Percentiles rank a stretch among this genome's conserved stretches.
These are phyloP conservation scores for Echria macrotheca DNA, from an alignment of 495 filamentous ascomycete genomes.

Conservation along the genomic window DNA sequence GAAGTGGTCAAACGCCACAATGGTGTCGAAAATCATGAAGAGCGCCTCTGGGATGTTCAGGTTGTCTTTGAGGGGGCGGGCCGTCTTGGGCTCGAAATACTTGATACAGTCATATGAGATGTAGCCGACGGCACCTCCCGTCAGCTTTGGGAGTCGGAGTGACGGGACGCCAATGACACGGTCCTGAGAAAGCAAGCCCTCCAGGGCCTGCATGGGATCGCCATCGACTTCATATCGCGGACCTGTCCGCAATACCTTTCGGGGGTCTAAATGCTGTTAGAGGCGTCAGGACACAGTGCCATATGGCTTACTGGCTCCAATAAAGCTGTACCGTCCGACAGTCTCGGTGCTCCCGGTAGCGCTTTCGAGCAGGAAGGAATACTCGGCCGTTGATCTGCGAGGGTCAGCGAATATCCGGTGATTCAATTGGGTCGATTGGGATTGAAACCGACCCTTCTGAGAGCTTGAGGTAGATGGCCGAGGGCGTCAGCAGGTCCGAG, in stretches of 20 bases:
- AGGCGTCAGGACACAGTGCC: background rate
- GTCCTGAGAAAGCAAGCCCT: slow-evolving; percentile 70
- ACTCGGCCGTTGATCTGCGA: slow-evolving; percentile 59
- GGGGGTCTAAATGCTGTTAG: slow-evolving; percentile 40
- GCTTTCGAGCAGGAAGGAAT: slow-evolving; percentile 89
- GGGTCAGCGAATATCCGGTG: background rate
- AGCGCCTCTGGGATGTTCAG: slow-evolving; percentile 84
- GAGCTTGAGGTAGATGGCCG: slow-evolving; percentile 88
- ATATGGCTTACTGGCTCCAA: slow-evolving; percentile 61
- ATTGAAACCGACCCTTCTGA: slow-evolving; percentile 21
- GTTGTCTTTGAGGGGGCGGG: slow-evolving; percentile 78
- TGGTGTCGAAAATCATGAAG: slow-evolving; percentile 97
- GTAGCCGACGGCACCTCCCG: slow-evolving; percentile 91
- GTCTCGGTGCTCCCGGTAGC: slow-evolving; percentile 89
- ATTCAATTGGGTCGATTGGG: slow-evolving; percentile 7
- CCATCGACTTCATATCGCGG: slow-evolving; percentile 74
- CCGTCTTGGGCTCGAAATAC: slow-evolving; percentile 95
- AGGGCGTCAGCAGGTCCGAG: slow-evolving; percentile 87
- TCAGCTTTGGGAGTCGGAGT: slow-evolving; percentile 73
- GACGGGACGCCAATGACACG: slow-evolving; percentile 76
- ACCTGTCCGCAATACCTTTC: slow-evolving; percentile 82
- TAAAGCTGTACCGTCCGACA: slow-evolving; percentile 89
- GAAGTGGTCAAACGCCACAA: slow-evolving; percentile 93
- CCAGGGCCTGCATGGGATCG: slow-evolving; percentile 77
- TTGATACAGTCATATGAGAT: slow-evolving; percentile 95